Percentiles rank a stretch among this genome's conserved stretches.
phyloP scores from a whole-genome alignment of 192 early-diverging fungal species.

The Coemansia sp. region DNA sequence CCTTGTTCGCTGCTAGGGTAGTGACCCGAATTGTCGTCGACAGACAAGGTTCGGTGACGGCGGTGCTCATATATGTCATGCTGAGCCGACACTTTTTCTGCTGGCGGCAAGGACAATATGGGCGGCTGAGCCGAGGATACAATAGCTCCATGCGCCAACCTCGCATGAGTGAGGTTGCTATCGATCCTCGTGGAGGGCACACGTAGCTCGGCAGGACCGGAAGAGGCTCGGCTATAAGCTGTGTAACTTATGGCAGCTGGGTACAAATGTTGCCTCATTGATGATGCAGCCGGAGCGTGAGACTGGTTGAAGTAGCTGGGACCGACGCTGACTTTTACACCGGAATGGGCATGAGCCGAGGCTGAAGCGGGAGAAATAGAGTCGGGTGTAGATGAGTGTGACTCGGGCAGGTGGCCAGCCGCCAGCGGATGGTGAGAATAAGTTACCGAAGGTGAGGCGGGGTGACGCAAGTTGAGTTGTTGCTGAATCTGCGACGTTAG shows the following conservation, averaged over 20 bases:
- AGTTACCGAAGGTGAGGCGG: background rate
- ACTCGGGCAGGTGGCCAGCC: conserved; percentile 10
- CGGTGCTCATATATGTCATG: background rate
- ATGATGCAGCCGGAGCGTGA: background rate
- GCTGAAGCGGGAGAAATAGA: background rate
- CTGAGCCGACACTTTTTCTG: background rate
- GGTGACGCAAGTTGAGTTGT: background rate
- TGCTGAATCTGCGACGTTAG: conserved; percentile 1
- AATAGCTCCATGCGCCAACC: background rate
- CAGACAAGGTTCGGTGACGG: background rate
- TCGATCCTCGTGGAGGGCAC: background rate
- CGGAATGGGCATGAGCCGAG: background rate
- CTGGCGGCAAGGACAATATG: background rate
- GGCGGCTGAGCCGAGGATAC: background rate
- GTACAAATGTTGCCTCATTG: background rate
- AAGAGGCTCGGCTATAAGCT: background rate
- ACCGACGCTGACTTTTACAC: background rate
- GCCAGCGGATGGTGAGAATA: conserved; percentile 7
- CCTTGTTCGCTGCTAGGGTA: background rate
- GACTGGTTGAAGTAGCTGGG: background rate
- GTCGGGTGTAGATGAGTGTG: background rate
- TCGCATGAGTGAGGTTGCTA: background rate
- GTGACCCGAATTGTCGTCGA: background rate
- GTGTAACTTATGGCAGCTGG: background rate
- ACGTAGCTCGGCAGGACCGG: background rate